Percentiles rank a stretch among this genome's conserved stretches.
phyloP scores from a whole-genome alignment of 1,139 yeast species.

The Geotrichum phurueaensis region DNA sequence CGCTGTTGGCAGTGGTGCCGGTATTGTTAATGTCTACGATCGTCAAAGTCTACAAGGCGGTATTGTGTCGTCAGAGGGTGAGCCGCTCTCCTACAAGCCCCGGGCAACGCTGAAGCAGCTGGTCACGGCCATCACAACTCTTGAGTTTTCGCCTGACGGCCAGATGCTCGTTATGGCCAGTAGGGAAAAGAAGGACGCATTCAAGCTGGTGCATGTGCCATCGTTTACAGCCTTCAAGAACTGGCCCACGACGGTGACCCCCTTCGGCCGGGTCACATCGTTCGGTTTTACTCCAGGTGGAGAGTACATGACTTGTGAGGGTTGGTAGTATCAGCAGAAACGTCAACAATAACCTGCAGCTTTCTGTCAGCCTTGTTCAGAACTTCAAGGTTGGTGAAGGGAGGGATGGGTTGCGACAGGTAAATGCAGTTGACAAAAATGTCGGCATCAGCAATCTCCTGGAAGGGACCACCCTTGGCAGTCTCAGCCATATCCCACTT shows the following conservation, averaged over 20 bases:
- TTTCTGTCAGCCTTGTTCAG: constrained; percentile 63
- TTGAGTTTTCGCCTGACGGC: constrained; percentile 80
- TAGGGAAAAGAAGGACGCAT: constrained; percentile 77
- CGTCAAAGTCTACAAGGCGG: constrained; percentile 33
- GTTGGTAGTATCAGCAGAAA: constrained; percentile 97
- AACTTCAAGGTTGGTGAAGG: constrained; percentile 67
- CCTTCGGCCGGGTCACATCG: constrained; percentile 87
- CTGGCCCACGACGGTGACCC: constrained; percentile 98
- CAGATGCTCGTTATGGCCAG: constrained; percentile 84
- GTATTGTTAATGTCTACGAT: constrained; percentile 86
- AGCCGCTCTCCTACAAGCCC: constrained; percentile 30
- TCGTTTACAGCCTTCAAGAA: constrained; percentile 79
- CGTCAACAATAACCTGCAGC: constrained; percentile 89
- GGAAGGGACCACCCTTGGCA: constrained; percentile 93
- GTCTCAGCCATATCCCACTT: constrained; percentile 99
- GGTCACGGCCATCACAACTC: constrained; percentile 69
- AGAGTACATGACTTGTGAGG: constrained; percentile 77
- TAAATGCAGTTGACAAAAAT: constrained; percentile 94
- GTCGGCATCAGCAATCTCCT: constrained; percentile 80
- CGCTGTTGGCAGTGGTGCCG: constrained; percentile 85
- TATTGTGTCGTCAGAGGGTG: constrained; percentile 22
- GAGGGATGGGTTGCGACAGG: constrained; percentile 87
- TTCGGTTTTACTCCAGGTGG: constrained; percentile 74
- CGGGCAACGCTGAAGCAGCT: constrained; percentile 65
- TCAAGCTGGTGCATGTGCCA: constrained; percentile 82